Base-by-base conservation (phyloP, 2,329 filamentous ascomycete genomes). In the Trichothecium roseum region DNA sequence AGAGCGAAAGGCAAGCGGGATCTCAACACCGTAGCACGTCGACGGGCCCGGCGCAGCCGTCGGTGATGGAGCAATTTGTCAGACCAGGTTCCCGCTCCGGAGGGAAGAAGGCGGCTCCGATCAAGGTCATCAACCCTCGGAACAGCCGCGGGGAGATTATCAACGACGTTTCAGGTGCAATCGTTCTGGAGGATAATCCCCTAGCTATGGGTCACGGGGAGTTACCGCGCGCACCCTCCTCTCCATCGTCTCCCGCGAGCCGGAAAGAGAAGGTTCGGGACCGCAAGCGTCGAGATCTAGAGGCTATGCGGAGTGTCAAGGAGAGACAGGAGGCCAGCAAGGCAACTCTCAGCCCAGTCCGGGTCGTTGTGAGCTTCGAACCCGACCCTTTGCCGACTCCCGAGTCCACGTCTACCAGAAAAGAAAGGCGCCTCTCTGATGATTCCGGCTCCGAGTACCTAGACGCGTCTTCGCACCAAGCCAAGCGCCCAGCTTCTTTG, bases 201-300 rank as follows among this genome's bases (percentile, higher is more conserved):
- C 8, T 48, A 39, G 32, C 32, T 26, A 30, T 36, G 16, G 24
- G 35, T 24, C 24, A 42, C 18, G 40, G 37, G 9, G 37, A 33
- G 32, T 39, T 43, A 36, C 36, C 32, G 3, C 44, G 48, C 2
- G 38, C 45, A 5, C 38, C 40, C n/a, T 36, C 42, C 5, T n/a
- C n/a, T n/a, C n/a, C n/a, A n/a, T 40, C 29, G 8, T 52, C 51
- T 12, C 37, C 47, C 5, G 46, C 51, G 22, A 60, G 47, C 29
- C 56, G 60, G 13, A 50, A 50, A 14, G 60, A 63, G 5, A 53
- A 50, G 31, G 62, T 64, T 5, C 55, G 54, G 16, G 57, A 62
- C 14, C 55, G 54, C 45, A 64, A 62, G 40, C 50, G 51, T 35
- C 51, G 59, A 13, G 62, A 65, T 24, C 52, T 65, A 39, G 59